Percentiles rank a stretch among this genome's conserved stretches.
These are phyloP conservation scores for Cairneyella variabilis DNA, from an alignment of 495 filamentous ascomycete genomes.

Conservation along the genomic window DNA sequence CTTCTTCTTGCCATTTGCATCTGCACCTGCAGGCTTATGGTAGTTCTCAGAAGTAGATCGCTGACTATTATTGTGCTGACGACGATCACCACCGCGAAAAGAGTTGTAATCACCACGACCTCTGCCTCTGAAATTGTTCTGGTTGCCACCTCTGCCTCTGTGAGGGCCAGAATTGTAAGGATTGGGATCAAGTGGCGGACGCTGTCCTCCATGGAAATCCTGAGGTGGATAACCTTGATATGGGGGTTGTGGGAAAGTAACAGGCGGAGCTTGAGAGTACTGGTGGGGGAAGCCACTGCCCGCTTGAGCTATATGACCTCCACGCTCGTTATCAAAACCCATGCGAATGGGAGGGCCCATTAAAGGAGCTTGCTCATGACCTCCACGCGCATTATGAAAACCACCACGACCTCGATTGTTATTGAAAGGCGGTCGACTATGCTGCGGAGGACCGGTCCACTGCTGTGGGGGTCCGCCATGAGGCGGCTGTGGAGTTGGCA, in stretches of 20 bases:
- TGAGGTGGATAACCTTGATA: constrained; percentile 36
- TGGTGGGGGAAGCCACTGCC: constrained; percentile 38
- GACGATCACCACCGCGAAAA: constrained; percentile 33
- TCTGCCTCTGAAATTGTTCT: constrained; percentile 23
- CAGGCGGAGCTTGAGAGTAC: constrained; percentile 29
- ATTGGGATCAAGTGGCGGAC: constrained; percentile 32
- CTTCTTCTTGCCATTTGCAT: constrained; percentile 57
- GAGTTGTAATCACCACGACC: constrained; percentile 32
- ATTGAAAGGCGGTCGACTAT: constrained; percentile 18
- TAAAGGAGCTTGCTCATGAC: constrained; percentile 43
- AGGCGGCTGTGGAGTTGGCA: constrained; percentile 23
- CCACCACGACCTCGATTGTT: constrained; percentile 21
- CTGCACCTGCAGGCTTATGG: constrained; percentile 58
- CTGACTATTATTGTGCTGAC: constrained; percentile 39
- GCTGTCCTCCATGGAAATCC: constrained; percentile 20
- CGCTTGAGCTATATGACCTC: constrained; percentile 43
- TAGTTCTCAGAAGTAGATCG: constrained; percentile 42
- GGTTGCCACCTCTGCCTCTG: constrained; percentile 27
- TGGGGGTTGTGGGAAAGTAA: constrained; percentile 30
- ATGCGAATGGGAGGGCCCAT: constrained; percentile 58
- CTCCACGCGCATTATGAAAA: constrained; percentile 36
- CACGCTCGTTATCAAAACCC: constrained; percentile 45
- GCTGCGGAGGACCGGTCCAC: constrained; percentile 27
- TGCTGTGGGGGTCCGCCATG: constrained; percentile 32
- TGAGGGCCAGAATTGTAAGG: constrained; percentile 29